A percentile compares a stretch with the other conserved stretches of the same genome.
These are phyloP conservation scores for Pseudopithomyces chartarum DNA, from an alignment of 2,329 filamentous ascomycete genomes.

Conservation along the genomic window DNA sequence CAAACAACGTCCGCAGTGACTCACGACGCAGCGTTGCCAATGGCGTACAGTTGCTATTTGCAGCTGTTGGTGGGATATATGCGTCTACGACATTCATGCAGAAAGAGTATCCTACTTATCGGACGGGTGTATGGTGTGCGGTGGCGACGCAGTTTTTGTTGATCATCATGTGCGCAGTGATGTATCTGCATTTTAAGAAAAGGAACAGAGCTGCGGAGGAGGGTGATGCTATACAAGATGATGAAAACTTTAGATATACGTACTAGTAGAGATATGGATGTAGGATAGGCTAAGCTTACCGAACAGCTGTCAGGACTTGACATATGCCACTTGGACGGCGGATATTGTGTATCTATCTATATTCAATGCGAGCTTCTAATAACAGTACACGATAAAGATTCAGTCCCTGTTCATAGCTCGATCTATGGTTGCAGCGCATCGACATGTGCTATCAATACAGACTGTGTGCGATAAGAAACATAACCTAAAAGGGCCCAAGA, in stretches of 20 bases:
- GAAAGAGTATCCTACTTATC: constrained; percentile 34
- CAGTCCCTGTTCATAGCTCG: too few relatives aligned
- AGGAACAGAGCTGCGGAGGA: constrained; percentile 17
- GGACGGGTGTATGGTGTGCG: constrained; percentile 33
- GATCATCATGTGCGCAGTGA: constrained; percentile 20
- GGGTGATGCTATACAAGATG: not conserved
- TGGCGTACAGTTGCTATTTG: constrained; percentile 39
- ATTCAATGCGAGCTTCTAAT: too few relatives aligned
- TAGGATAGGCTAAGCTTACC: not conserved
- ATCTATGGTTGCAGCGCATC: too few relatives aligned
- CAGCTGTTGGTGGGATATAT: constrained; percentile 38
- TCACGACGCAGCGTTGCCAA: constrained; percentile 33
- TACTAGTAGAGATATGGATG: not conserved
- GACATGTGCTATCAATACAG: too few relatives aligned
- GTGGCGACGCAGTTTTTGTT: constrained; percentile 24
- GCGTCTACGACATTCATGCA: constrained; percentile 39
- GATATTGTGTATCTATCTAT: too few relatives aligned
- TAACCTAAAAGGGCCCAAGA: too few relatives aligned
- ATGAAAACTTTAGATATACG: constrained; percentile 1
- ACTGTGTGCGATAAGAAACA: too few relatives aligned
- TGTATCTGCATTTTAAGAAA: constrained; percentile 21
- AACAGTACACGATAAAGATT: too few relatives aligned
- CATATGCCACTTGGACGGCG: too few relatives aligned
- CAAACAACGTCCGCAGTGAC: constrained; percentile 42
- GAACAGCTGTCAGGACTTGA: too few relatives aligned